phyloP scores from a whole-genome alignment of 345 rosid genomes.

The Citrus australasica region DNA sequence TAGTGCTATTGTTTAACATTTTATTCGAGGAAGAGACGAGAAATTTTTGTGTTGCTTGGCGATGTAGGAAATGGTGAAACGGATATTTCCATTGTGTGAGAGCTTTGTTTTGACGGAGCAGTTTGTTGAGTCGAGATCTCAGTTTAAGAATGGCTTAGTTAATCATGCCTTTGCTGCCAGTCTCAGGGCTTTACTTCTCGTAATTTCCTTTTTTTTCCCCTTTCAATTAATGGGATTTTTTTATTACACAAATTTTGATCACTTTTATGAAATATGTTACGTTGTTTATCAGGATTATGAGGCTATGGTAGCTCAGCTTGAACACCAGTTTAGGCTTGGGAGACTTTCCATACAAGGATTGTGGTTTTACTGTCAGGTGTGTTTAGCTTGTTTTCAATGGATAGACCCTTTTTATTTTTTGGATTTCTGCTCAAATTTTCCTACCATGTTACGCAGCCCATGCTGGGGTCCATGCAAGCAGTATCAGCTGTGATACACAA shows the following conservation, averaged over 20 bases:
- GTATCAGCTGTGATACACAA: slow-evolving; percentile 72
- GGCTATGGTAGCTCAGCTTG: too few relatives aligned
- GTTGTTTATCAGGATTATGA: too few relatives aligned
- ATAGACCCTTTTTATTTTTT: too few relatives aligned
- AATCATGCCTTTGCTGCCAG: slow-evolving; percentile 98
- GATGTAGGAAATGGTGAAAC: slow-evolving; percentile 81
- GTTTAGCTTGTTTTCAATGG: too few relatives aligned
- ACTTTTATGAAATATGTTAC: not conserved
- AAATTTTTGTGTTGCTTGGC: not conserved
- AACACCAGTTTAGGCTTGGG: too few relatives aligned
- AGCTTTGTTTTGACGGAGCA: slow-evolving; percentile 82
- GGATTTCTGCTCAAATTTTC: too few relatives aligned
- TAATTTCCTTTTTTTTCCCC: slow-evolving; percentile 35
- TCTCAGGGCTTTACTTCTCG: slow-evolving; percentile 85
- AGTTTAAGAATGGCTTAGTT: slow-evolving; percentile 87
- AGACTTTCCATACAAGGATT: too few relatives aligned
- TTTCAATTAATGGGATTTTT: not conserved
- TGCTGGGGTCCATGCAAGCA: slow-evolving; percentile 92
- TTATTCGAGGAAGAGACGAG: not conserved
- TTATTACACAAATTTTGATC: not conserved
- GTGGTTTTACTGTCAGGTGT: too few relatives aligned
- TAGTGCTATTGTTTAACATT: slow-evolving; percentile 8
- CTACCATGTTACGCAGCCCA: slow-evolving; percentile 51
- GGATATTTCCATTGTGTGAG: slow-evolving; percentile 81
- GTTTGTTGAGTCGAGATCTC: slow-evolving; percentile 94